Evolutionary conservation across 257 asterid species (phyloP).

Genomic region (Parsonsia alboflavescens): DNA sequence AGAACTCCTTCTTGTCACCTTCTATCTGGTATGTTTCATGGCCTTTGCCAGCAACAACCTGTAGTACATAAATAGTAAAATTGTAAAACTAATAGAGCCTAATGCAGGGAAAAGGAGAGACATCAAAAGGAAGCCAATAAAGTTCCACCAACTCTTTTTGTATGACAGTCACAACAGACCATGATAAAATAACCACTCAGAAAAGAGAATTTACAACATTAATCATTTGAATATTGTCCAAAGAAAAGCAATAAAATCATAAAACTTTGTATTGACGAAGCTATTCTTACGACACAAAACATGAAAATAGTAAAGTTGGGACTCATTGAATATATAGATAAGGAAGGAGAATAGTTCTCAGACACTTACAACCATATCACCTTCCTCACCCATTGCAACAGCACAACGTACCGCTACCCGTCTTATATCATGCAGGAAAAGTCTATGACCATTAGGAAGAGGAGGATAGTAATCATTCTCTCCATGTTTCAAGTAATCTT

Average conservation of each 20-base stretch:
- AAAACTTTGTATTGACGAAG: not conserved
- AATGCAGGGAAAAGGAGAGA: not conserved
- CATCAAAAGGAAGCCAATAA: not conserved
- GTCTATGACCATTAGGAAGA: conserved; percentile 83
- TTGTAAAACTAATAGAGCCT: not conserved
- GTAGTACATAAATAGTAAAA: conserved; percentile 7
- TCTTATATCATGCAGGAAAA: conserved; percentile 88
- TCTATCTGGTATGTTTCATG: conserved; percentile 72
- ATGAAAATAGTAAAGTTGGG: not conserved
- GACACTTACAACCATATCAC: conserved; percentile 86
- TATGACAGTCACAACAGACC: not conserved
- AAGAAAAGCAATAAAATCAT: not conserved
- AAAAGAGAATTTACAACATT: not conserved
- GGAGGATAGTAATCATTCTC: conserved; percentile 98
- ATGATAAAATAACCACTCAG: not conserved
- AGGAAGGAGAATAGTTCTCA: not conserved
- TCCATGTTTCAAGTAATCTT: conserved; percentile 87
- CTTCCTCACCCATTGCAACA: conserved; percentile 99
- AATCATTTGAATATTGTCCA: not conserved
- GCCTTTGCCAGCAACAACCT: conserved; percentile 99
- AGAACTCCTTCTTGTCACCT: conserved; percentile 84
- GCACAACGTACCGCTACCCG: conserved; percentile 96
- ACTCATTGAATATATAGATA: not conserved
- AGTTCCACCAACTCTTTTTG: not conserved
- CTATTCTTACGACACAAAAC: not conserved